Percentiles rank a stretch among this genome's conserved stretches.
Conservation (phyloP, 331 rosid species). For the Pyracantha coccinea region DNA sequence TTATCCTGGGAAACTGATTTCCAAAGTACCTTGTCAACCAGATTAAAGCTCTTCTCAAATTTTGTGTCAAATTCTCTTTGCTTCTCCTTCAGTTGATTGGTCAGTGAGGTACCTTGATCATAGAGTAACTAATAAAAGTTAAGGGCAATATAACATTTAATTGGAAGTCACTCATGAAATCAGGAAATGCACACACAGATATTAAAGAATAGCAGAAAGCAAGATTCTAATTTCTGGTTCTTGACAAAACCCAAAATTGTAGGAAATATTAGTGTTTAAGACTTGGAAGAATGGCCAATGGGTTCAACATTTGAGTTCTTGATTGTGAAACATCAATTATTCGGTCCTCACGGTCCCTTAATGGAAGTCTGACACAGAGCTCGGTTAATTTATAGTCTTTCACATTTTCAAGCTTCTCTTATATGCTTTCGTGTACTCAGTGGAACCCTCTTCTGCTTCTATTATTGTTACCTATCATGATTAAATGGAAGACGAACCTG, state of each 20-base stretch:
- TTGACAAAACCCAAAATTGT: neutral
- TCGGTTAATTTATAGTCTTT: neutral
- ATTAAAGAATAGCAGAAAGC: neutral
- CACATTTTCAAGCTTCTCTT: neutral
- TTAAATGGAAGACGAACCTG: conserved; percentile 46
- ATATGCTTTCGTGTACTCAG: neutral
- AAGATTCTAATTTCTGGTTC: neutral
- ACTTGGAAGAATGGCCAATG: neutral
- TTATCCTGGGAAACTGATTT: conserved; percentile 3
- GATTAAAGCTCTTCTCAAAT: conserved; percentile 62
- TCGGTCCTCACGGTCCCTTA: neutral
- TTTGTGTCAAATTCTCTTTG: conserved; percentile 70
- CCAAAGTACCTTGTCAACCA: conserved; percentile 54
- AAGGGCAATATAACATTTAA: neutral
- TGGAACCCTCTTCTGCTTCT: neutral
- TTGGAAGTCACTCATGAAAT: conserved; percentile 7
- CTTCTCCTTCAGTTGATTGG: conserved; percentile 65
- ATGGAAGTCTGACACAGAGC: neutral
- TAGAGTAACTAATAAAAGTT: conserved; percentile 13
- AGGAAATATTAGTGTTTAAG: neutral
- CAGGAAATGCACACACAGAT: neutral
- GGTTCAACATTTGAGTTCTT: neutral
- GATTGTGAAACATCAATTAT: neutral
- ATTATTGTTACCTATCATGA: neutral
- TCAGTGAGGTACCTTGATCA: conserved; percentile 57